Evolutionary conservation across 306 rosid genomes (phyloP), one percentile per base, ranked within the genome.

Genomic region (Ammopiptanthus mongolicus): DNA sequence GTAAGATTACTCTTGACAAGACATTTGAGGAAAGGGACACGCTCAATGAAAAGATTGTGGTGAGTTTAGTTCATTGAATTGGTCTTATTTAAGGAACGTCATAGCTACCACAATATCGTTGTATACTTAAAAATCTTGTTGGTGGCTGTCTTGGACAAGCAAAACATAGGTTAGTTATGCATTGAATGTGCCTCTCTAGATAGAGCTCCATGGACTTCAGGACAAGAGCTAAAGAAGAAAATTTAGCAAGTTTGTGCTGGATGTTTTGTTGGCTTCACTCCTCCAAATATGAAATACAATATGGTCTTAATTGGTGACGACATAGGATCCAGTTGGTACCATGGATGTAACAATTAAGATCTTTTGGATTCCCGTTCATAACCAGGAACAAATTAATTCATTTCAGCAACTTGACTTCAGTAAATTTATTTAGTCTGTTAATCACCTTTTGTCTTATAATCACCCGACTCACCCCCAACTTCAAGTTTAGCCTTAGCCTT

Each of bases 1-100:
- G 97, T 55, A 95, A 95, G 85, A 92, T 95, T 74, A 92, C 97
- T 68, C 99, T 95, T 6, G 99, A 95, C 84, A 89, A 95, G 88
- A 90, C 99, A 14, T 92, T 95, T 53, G 97, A 88, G 85, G 97
- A 95, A 80, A 88, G 99, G 22, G 97, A 92, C 79, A 87, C 96
- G 6, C 87, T 95, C 56, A 95, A 95, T 76, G 93, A 92, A 53
- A 88, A 88, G 88, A 95, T 95, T 64, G 99, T 95, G 81, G 99
- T 95, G 61, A 74, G 89, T 84, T 74, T 78, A 50, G 77, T 47
- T 78, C 17, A 22, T 51, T 42, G 57, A 76, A 44, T 37, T 66
- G 9, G 28, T 52, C 60, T 44, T 12, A 33, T 23, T 18, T 14
- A 19, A 23, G 76, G 60, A 82, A 55, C 47, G 53, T 59, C 11